A percentile compares a stretch with the other conserved stretches of the same genome.
Conservation (phyloP, 2,329 filamentous ascomycete species). For the Stachybotrys chartarum region DNA sequence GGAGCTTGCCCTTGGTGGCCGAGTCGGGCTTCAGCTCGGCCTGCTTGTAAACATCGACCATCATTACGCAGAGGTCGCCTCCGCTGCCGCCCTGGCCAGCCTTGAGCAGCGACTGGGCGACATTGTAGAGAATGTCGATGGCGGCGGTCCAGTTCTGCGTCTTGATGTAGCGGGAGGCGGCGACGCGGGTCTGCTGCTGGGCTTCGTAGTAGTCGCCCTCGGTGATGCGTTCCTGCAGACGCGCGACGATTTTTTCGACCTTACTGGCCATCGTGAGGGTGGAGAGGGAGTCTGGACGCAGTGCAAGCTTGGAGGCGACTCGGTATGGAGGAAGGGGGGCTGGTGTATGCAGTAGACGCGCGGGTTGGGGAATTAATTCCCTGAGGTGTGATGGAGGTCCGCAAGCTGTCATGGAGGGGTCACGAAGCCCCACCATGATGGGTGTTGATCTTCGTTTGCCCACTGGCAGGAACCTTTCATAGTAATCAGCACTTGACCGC, state of each 20-base stretch:
- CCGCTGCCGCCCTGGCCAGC: conserved; percentile 92
- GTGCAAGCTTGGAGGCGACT: neutral
- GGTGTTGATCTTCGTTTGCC: neutral
- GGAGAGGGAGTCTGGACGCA: neutral
- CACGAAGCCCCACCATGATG: neutral
- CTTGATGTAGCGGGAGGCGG: conserved; percentile 91
- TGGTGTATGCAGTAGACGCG: conserved; percentile 1
- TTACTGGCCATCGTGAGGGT: conserved; percentile 28
- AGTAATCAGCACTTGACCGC: neutral
- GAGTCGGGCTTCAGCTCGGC: conserved; percentile 72
- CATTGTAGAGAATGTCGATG: conserved; percentile 77
- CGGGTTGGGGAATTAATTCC: conserved; percentile 3
- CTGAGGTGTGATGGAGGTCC: neutral
- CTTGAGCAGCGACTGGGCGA: conserved; percentile 77
- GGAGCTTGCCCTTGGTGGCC: conserved; percentile 64
- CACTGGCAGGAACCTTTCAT: neutral
- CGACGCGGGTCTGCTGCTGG: conserved; percentile 94
- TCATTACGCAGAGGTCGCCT: conserved; percentile 78
- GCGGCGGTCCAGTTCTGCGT: conserved; percentile 76
- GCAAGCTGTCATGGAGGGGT: neutral
- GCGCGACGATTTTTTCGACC: conserved; percentile 45
- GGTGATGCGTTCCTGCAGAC: conserved; percentile 77
- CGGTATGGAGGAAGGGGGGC: neutral
- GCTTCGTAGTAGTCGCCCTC: conserved; percentile 97
- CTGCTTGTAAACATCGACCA: conserved; percentile 88